A percentile compares a stretch with the other conserved stretches of the same genome.
Evolutionary conservation across 2,329 filamentous ascomycete genomes (phyloP).

Genomic region (Fusarium transvaalense): DNA sequence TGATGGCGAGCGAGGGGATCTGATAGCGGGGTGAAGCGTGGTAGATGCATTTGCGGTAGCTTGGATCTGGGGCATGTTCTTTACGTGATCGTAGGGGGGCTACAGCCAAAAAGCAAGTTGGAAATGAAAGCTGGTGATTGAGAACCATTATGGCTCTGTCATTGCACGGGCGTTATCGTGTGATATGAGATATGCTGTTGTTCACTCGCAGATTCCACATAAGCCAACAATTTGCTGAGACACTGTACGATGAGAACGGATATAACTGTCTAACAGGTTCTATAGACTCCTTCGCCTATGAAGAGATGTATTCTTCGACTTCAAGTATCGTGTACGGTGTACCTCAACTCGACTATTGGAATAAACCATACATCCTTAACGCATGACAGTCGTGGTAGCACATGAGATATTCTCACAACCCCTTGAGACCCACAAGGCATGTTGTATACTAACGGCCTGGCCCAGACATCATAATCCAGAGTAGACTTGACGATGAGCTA

Average conservation of each 20-base stretch:
- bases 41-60: too few relatives aligned
- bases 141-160: too few relatives aligned
- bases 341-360: background rate
- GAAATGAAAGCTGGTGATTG: too few relatives aligned
- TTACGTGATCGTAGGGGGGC: too few relatives aligned
- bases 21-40: too few relatives aligned
- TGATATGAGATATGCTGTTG: background rate
- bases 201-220: background rate
- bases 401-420: background rate
- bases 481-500: too few relatives aligned
- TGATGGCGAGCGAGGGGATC: too few relatives aligned
- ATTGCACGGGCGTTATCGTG: background rate
- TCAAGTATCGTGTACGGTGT: background rate
- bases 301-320: conserved; percentile 8
- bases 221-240: background rate
- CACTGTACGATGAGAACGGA: background rate
- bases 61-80: too few relatives aligned
- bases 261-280: conserved; percentile 6
- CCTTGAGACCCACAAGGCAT: background rate
- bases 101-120: too few relatives aligned
- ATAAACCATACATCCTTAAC: background rate
- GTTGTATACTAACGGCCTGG: background rate
- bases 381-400: background rate
- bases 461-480: background rate
- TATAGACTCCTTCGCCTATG: conserved; percentile 1